phyloP scores from a whole-genome alignment of 2,329 filamentous ascomycete genomes.

The Arthrinium phaeospermum region DNA sequence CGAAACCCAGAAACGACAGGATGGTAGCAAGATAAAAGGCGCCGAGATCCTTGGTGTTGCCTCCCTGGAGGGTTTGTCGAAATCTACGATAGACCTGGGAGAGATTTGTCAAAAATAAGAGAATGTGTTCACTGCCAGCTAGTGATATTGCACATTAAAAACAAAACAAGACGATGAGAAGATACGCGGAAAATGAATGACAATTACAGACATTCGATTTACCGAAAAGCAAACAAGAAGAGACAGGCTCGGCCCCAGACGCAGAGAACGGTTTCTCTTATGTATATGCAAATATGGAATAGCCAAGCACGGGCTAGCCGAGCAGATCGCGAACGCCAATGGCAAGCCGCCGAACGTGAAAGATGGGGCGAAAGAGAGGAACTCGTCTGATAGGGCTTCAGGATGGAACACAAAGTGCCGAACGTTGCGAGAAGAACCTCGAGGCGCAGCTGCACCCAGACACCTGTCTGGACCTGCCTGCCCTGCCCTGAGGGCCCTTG shows the following conservation, averaged over 20 bases:
- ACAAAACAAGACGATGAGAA: not conserved
- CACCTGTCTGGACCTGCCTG: no score
- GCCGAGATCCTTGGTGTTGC: not conserved
- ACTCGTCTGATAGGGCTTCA: slow-evolving; percentile 3
- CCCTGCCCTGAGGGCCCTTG: not conserved
- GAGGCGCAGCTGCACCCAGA: not conserved
- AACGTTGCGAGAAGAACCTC: not conserved
- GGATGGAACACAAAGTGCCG: not conserved
- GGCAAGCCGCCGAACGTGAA: not conserved
- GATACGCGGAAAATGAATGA: not conserved
- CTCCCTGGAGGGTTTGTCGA: not conserved
- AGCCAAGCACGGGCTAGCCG: not conserved
- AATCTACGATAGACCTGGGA: not conserved
- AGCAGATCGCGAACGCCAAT: not conserved
- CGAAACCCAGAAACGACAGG: not conserved
- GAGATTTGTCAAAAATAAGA: not conserved
- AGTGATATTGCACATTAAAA: slow-evolving; percentile 16
- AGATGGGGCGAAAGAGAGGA: not conserved
- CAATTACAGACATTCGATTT: not conserved
- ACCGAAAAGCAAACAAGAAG: not conserved
- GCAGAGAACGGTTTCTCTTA: not conserved
- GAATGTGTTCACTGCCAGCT: slow-evolving; percentile 15
- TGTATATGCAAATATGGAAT: not conserved
- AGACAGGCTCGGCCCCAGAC: not conserved
- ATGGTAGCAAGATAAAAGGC: not conserved